Evolutionary conservation across 2,329 filamentous ascomycete genomes (phyloP), one percentile per base, ranked within the genome.

Genomic region (Atkinsonella texensis): DNA sequence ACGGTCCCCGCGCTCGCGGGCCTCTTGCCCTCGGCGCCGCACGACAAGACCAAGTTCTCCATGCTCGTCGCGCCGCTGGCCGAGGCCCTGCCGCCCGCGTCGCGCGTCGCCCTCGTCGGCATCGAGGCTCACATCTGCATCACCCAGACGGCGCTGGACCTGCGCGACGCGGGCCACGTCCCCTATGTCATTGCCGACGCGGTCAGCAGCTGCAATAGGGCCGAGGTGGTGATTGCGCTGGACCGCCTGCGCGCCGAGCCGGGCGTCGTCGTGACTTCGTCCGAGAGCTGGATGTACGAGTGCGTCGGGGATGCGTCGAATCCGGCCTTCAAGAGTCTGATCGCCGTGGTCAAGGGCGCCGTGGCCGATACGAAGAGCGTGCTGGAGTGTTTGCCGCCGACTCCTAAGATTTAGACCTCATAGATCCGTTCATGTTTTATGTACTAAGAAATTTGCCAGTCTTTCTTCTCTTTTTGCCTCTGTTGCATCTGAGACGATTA

Each of bases 51-150:
- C 5, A 76, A 79, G 48, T 97, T 97, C 74, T 88, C 83, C 63
- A 97, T 97, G 90, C 77, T 81, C 65, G 81, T 85, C 2, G 85
- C 88, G 0, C 74, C 83, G 40, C 72, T 95, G 43, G 70, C 74
- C 28, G 56, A 59, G 55, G 35, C 60, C 45, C 59, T 69, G 18
- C 55, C 62, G 1, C 60, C 67, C 1, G 63, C 63, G 1, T 70
- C 79, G 20, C 77, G 84, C 60, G 77, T 89, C 50, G 84, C 87
- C 51, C 81, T 97, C 56, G 84, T 95, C 15, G 91, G 91, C 39
- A 95, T 97, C 64, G 91, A 97, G 70, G 80, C 81, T 41, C 91
- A 97, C 70, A 93, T 97, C 65, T 97, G 91, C 73, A 83, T 97
- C 32, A 90, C 88, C 54, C 91, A 97, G 75, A 96, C 91, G 42